phyloP scores from a whole-genome alignment of 371 early-diverging fungal species.

The Massospora cicadina region DNA sequence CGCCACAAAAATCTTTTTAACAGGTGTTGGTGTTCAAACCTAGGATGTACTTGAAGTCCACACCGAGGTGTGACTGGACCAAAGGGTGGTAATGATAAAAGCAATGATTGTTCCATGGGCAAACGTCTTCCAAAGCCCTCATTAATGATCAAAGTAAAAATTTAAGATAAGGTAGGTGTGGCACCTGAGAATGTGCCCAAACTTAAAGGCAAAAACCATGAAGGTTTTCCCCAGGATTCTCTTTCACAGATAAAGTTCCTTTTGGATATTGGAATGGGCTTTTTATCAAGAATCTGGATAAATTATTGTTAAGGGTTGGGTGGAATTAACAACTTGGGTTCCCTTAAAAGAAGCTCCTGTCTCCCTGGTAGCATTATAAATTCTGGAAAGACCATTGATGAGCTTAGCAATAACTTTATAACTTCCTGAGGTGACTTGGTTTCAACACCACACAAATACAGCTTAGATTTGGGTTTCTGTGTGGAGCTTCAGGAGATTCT shows the following conservation, averaged over 20 bases:
- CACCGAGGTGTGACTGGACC: conserved; percentile 41
- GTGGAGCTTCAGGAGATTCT: neutral
- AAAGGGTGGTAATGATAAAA: conserved; percentile 67
- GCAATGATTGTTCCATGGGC: conserved; percentile 72
- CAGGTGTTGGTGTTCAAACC: conserved; percentile 56
- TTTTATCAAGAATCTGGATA: neutral
- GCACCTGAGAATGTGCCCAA: conserved; percentile 50
- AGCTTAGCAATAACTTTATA: too few relatives aligned
- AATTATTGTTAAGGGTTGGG: neutral
- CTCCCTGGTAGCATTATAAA: neutral
- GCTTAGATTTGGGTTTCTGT: neutral
- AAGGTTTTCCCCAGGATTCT: conserved; percentile 38
- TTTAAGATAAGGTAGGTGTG: conserved; percentile 76
- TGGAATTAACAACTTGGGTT: neutral
- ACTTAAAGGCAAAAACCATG: conserved; percentile 79
- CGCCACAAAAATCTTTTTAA: conserved; percentile 27
- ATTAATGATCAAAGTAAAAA: conserved; percentile 84
- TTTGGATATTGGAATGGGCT: neutral
- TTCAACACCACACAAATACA: neutral
- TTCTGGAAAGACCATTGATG: neutral
- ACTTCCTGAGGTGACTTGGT: too few relatives aligned
- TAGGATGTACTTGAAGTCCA: conserved; percentile 30
- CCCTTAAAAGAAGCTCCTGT: neutral
- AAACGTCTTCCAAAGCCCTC: conserved; percentile 48
- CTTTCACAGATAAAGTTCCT: neutral